Evolutionary conservation across 1,284 basidiomycete genomes (phyloP), one percentile per base, ranked within the genome.

Genomic region (Puccinia horiana): DNA sequence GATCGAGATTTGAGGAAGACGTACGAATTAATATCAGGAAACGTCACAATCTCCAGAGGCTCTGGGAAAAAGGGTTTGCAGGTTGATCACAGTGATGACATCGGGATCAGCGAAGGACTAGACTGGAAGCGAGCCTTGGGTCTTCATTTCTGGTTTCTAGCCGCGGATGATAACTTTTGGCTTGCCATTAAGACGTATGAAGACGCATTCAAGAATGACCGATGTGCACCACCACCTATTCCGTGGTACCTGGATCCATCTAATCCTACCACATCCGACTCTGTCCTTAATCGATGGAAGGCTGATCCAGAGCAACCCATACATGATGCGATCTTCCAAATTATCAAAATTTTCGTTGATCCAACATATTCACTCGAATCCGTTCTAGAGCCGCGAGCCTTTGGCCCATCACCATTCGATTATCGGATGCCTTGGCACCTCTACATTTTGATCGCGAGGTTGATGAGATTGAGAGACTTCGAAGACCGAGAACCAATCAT

Each of bases 71-170:
- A 82, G 87, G 86, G 86, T 20, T 89, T 86, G 88, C 92, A 84
- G 87, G 89, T 83, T 47, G 92, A 92, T 84, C 88, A 89, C 35
- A 90, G 90, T 85, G 87, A 89, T 1, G 92, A 93, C 81, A 87
- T 94, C 29, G 89, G 91, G 77, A 89, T 97, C n/a, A 90, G 92
- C n/a, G 89, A 91, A 77, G 93, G 91, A 0, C 88, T 98, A 76
- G 96, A 97, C 87, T 99, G 97, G 97, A 96, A 96, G 87, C 91
- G 95, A 20, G 92, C 93, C 0, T 93, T 99, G 85, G 97, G 95
- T 0, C 88, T 98, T 69, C 92, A 93, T 84, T 88, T 99, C 20
- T 99, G 97, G 97, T 98, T 93, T 87, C 92, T 91, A 0, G 73
- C 80, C 47, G 67, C 80, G 5, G 73, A 67, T 26, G 70, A 61